Conservation (phyloP, 2,329 filamentous ascomycete genomes). For the Pseudocercospora macadamiae region DNA sequence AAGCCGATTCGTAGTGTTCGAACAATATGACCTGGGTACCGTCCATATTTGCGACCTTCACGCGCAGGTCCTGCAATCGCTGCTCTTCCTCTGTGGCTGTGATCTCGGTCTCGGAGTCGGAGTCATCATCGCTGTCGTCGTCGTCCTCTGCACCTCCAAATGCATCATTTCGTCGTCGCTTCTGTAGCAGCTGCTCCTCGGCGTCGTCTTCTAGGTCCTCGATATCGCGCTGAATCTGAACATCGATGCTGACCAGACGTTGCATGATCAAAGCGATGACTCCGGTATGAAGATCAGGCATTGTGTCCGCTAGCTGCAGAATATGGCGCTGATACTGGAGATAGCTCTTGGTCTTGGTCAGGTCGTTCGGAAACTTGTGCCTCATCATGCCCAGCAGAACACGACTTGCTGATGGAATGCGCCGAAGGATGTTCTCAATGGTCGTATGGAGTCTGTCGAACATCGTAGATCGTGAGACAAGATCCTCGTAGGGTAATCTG, state of each 20-base stretch:
- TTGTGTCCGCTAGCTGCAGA: slow-evolving; percentile 74
- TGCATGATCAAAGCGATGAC: slow-evolving; percentile 83
- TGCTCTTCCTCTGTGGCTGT: slow-evolving; percentile 59
- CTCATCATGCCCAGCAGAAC: slow-evolving; percentile 61
- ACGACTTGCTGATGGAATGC: slow-evolving; percentile 78
- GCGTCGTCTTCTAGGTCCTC: slow-evolving; percentile 91
- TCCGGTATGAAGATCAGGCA: slow-evolving; percentile 75
- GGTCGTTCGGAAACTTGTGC: slow-evolving; percentile 40
- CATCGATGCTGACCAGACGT: slow-evolving; percentile 88
- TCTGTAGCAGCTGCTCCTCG: slow-evolving; percentile 71
- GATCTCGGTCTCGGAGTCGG: slow-evolving; percentile 65
- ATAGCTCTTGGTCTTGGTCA: slow-evolving; percentile 77
- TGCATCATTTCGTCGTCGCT: slow-evolving; percentile 54
- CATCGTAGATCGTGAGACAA: slow-evolving; percentile 66
- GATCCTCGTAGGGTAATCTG: slow-evolving; percentile 57
- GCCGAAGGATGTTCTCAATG: slow-evolving; percentile 73
- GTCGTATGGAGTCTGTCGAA: slow-evolving; percentile 75
- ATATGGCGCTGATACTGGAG: slow-evolving; percentile 88
- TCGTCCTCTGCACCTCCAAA: slow-evolving; percentile 48
- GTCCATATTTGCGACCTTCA: slow-evolving; percentile 89
- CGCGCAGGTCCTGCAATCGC: slow-evolving; percentile 71
- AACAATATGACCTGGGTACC: slow-evolving; percentile 87
- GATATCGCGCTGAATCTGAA: slow-evolving; percentile 90
- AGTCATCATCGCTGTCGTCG: slow-evolving; percentile 69
- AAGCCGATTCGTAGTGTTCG: slow-evolving; percentile 74